Base-by-base conservation (phyloP, 2,329 filamentous ascomycete species). In the Trichoderma sp. region DNA sequence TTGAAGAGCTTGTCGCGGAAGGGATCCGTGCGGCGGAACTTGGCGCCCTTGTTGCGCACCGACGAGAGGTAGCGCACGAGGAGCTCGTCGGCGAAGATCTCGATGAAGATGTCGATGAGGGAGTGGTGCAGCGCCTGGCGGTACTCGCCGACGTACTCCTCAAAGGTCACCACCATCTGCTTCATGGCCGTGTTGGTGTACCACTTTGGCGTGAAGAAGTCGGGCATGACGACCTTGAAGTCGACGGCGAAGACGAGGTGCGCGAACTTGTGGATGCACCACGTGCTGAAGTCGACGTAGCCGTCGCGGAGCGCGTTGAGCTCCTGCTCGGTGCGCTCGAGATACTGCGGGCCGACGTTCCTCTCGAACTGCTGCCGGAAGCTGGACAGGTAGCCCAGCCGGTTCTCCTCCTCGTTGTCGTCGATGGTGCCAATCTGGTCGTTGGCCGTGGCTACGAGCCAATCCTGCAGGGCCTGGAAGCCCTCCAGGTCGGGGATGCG, bases 351-450 rank as follows among this genome's bases (percentile, higher is more conserved):
- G 58, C 92, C 90, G 53, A 97, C 92, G 37, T 95, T 84, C 2
- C 91, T 85, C 76, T 92, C 91, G 76, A 96, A 91, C 75, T 95
- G 92, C 73, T 90, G 88, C 73, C 89, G 89, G 87, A 97, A 97
- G 74, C 90, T 90, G 4, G 92, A 90, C 59, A 98, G 86, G 81
- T 97, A 97, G 34, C 91, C 92, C 29, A 91, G 83, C 35, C 90
- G 89, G 69, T 87, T 88, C 64, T 89, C 88, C 64, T 92, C 90
- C 70, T 92, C 90, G 72, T 91, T 91, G 76, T 98, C 96, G 78
- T 98, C 95, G 75, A 99, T 97, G 79, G 93, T 97, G 67, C 94
- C 94, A 77, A 99, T 98, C 79, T 99, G 95, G 80, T 99, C 95
- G 81, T 99, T 99, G 73, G 96, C 95, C 67, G 96, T 93, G 54